A percentile compares a stretch with the other conserved stretches of the same genome.
These are phyloP conservation scores for Spathaspora hagerdaliae DNA, from an alignment of 805 yeast species.

Conservation along the genomic window DNA sequence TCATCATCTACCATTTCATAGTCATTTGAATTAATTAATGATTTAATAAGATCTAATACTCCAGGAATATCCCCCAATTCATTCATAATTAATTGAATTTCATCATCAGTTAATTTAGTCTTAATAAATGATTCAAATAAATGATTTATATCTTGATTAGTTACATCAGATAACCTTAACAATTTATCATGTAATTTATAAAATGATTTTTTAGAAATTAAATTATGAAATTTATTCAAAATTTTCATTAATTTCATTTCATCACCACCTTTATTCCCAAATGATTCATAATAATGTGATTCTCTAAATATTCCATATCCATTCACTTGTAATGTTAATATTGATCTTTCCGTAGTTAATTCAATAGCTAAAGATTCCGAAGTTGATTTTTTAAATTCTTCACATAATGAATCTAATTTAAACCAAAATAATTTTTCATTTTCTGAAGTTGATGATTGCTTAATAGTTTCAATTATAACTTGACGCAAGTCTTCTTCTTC, in stretches of 20 bases:
- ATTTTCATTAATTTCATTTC: slow-evolving; percentile 17
- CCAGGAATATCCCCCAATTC: slow-evolving; percentile 24
- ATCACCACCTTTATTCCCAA: slow-evolving; percentile 7
- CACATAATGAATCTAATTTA: slow-evolving; percentile 66
- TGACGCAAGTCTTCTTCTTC: slow-evolving; percentile 1
- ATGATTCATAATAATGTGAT: slow-evolving; percentile 28
- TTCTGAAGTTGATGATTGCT: slow-evolving; percentile 13
- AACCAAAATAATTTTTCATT: slow-evolving; percentile 54
- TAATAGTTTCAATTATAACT: slow-evolving; percentile 2
- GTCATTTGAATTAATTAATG: slow-evolving; percentile 14
- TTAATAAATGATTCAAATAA: slow-evolving; percentile 20
- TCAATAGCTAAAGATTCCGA: slow-evolving; percentile 56
- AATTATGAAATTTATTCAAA: slow-evolving; percentile 16
- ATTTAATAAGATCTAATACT: slow-evolving; percentile 18
- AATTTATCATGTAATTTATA: slow-evolving; percentile 18
- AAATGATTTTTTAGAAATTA: slow-evolving; percentile 28
- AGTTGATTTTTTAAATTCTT: slow-evolving; percentile 59
- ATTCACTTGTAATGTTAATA: slow-evolving; percentile 27
- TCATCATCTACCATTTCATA: slow-evolving; percentile 1
- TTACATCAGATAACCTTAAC: slow-evolving; percentile 4
- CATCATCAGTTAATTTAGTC: slow-evolving; percentile 22
- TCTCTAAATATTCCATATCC: slow-evolving; percentile 29
- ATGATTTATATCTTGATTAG: slow-evolving; percentile 14
- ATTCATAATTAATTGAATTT: slow-evolving; percentile 15
- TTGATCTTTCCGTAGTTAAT: slow-evolving; percentile 7